Evolutionary conservation across 768 basidiomycete genomes (phyloP), one percentile per base, ranked within the genome.

Genomic region (Kwoniella bestiolae): DNA sequence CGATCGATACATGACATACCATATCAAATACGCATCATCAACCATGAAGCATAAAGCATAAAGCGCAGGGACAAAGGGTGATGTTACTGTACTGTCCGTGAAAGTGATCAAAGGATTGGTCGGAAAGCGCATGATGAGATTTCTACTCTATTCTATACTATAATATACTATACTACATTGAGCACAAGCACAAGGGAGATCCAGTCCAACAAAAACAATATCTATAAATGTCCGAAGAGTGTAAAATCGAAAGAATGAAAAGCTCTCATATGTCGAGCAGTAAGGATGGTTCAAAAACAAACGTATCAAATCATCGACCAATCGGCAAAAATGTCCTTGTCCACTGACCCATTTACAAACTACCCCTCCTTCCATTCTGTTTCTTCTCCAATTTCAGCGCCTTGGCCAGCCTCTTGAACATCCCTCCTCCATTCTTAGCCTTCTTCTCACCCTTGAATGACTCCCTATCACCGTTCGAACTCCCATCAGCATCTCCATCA

Each of bases 371-470:
- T 6, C 44, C 61, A 29, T 16, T 61, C 3, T 66, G 60, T 63
- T 72, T 75, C 66, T 75, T 75, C 53, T 75, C 73, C 46, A 75
- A 57, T 34, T 67, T 67, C 16, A 75, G 31, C 7, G 65, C 73
- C 35, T 75, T 72, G 21, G 65, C 49, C 23, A 75, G 56, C 9
- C 73, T 29, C 55, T 70, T 75, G 65, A 75, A 75, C 65, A 75
- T 34, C 1, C 73, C 73, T 21, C 68, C 68, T 9, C 60, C 60
- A 59, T 62, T 69, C 53, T 61, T 63, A 11, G 4, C 56, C 21
- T 45, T 60, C 21, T 38, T 47, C 35, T 60, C 63, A 1, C 50
- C 41, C 12, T 56, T 62, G 21, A 56, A 35, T 16, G 62, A 65
- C 5, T 51, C 59, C 26, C 49, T 61, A 34, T 73, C 60, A 9